A percentile compares a stretch with the other conserved stretches of the same genome.
These are phyloP conservation scores for Chlorophyllum brunneum DNA, from an alignment of 768 basidiomycete genomes.

Conservation along the genomic window DNA sequence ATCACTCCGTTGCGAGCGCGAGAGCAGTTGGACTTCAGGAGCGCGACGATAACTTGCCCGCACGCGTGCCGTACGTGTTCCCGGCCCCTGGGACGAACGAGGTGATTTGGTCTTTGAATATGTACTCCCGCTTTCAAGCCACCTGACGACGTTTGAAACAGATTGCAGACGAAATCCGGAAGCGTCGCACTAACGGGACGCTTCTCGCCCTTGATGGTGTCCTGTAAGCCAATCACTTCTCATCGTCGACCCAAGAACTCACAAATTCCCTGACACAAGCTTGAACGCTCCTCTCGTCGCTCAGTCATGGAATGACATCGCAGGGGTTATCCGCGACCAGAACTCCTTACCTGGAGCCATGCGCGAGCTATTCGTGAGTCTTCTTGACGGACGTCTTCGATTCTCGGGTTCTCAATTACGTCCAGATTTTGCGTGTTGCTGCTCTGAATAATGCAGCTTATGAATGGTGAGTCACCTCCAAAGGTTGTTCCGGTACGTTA, in stretches of 20 bases:
- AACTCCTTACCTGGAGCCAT: constrained; percentile 45
- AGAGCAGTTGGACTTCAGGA: constrained; percentile 5
- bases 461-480: constrained; percentile 31
- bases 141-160: constrained; percentile 10
- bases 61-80: constrained; percentile 40
- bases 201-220: constrained; percentile 36
- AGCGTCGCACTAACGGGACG: constrained; percentile 29
- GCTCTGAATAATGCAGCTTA: constrained; percentile 46
- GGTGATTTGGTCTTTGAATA: constrained; percentile 13
- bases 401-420: not conserved
- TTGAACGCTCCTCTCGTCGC: constrained; percentile 35
- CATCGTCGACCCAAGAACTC: not conserved
- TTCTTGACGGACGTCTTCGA: not conserved
- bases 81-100: constrained; percentile 31
- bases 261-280: not conserved
- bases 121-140: too few species aligned
- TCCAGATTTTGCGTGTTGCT: constrained; percentile 47
- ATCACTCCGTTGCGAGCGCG: not conserved
- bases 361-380: constrained; percentile 46
- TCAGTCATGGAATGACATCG: constrained; percentile 45
- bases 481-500: too few species aligned
- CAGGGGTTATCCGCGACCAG: constrained; percentile 45
- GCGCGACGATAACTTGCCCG: constrained; percentile 35
- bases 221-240: constrained; percentile 22
- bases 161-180: constrained; percentile 35